A percentile compares a stretch with the other conserved stretches of the same genome.
Conservation (phyloP, 345 rosid genomes). For the Microthlaspi erraticum region DNA sequence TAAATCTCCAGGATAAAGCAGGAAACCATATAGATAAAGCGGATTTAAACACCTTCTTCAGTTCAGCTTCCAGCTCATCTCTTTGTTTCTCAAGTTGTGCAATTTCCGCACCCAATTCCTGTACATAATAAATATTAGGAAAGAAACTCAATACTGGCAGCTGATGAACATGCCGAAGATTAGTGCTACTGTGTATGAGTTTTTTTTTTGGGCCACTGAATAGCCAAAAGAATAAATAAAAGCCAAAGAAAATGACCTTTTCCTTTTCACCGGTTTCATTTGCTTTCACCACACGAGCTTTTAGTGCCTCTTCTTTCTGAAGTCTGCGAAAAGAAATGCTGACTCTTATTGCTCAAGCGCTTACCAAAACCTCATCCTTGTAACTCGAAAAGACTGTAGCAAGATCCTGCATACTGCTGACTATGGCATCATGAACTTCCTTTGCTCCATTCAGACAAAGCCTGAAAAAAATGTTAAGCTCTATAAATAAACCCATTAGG, state of each 20-base stretch:
- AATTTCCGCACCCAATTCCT: conserved; percentile 89
- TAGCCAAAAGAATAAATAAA: no score
- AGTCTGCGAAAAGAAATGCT: conserved; percentile 47
- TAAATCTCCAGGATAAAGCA: conserved; percentile 25
- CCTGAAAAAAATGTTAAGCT: conserved; percentile 49
- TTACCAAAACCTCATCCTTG: conserved; percentile 97
- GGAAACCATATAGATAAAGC: conserved; percentile 15
- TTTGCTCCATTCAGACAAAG: conserved; percentile 88
- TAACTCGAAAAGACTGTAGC: conserved; percentile 77
- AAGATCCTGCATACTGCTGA: conserved; percentile 95
- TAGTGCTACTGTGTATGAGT: no score
- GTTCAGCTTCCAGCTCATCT: conserved; percentile 87
- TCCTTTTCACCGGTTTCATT: conserved; percentile 78
- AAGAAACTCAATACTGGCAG: conserved; percentile 32
- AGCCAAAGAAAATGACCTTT: conserved; percentile 54
- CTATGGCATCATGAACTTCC: conserved; percentile 92
- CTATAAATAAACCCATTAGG: conserved; percentile 19
- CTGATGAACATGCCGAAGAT: conserved; percentile 8
- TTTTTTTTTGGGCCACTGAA: no score
- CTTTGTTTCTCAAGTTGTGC: conserved; percentile 76
- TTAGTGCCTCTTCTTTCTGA: conserved; percentile 90
- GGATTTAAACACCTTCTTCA: conserved; percentile 69
- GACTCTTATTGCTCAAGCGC: conserved; percentile 27
- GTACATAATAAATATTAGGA: conserved; percentile 36
- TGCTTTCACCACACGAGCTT: conserved; percentile 81